Conservation (phyloP, 106 monocot species). For the Iris macrosiphon region DNA sequence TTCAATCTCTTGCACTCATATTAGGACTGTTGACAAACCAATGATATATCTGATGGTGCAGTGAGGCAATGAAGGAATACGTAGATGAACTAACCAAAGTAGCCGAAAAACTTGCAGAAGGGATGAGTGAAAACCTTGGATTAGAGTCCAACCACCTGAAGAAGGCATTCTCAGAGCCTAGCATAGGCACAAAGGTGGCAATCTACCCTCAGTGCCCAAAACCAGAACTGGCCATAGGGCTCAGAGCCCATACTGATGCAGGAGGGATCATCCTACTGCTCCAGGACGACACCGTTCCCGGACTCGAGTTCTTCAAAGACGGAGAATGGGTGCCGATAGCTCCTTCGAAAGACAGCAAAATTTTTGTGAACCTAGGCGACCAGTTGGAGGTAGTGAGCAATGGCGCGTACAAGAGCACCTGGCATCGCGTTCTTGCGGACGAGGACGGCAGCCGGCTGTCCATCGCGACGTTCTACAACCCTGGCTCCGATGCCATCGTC, state of each 20-base stretch:
- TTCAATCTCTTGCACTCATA: too few species aligned
- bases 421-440: slow-evolving; percentile 40
- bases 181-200: slow-evolving; percentile 26
- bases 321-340: slow-evolving; percentile 35
- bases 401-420: slow-evolving; percentile 50
- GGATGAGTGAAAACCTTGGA: slow-evolving; percentile 28
- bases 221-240: slow-evolving; percentile 52
- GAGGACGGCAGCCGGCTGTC: slow-evolving; percentile 43
- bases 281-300: slow-evolving; percentile 47
- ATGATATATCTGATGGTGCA: slow-evolving; percentile 2
- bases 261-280: slow-evolving; percentile 66
- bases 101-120: slow-evolving; percentile 42
- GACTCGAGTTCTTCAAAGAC: slow-evolving; percentile 49
- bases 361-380: slow-evolving; percentile 71
- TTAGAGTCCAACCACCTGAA: slow-evolving; percentile 15
- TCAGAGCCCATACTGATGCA: slow-evolving; percentile 73
- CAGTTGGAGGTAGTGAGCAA: slow-evolving; percentile 73
- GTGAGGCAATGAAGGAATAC: slow-evolving; percentile 17
- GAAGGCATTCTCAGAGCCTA: slow-evolving; percentile 23
- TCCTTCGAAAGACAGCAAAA: slow-evolving; percentile 31
- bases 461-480: slow-evolving; percentile 42
- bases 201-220: slow-evolving; percentile 29
- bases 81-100: slow-evolving; percentile 21
- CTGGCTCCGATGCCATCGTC: slow-evolving; percentile 18
- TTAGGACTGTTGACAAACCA: too few species aligned